Percentiles rank a stretch among this genome's conserved stretches.
Conservation (phyloP, 2,329 filamentous ascomycete genomes). For the Decorospora gaudefroyi region DNA sequence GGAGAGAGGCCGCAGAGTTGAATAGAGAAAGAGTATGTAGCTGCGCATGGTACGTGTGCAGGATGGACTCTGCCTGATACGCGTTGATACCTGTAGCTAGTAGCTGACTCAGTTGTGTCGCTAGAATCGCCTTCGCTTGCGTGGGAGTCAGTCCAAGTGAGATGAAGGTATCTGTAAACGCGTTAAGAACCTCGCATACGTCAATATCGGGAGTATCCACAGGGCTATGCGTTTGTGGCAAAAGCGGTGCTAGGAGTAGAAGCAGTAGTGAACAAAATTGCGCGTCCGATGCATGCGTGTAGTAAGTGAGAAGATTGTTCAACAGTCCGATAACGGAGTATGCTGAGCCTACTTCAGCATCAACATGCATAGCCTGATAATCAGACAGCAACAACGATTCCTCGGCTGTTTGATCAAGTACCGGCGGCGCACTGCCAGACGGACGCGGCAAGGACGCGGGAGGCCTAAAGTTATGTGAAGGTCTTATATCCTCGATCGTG, state of each 20-base stretch:
- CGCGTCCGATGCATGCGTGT: slow-evolving; percentile 50
- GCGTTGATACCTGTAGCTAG: slow-evolving; percentile 53
- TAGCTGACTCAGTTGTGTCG: slow-evolving; percentile 48
- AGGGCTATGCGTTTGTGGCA: slow-evolving; percentile 50
- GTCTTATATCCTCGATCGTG: slow-evolving; percentile 30
- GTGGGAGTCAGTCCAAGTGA: slow-evolving; percentile 45
- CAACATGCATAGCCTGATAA: slow-evolving; percentile 43
- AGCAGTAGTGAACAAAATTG: slow-evolving; percentile 56
- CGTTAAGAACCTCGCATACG: slow-evolving; percentile 39
- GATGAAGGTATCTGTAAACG: slow-evolving; percentile 49
- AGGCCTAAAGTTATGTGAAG: slow-evolving; percentile 30
- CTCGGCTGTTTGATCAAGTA: slow-evolving; percentile 32
- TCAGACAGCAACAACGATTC: slow-evolving; percentile 44
- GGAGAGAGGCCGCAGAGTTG: slow-evolving; percentile 61
- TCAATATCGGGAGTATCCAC: slow-evolving; percentile 35
- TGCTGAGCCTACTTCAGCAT: slow-evolving; percentile 42
- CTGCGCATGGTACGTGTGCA: slow-evolving; percentile 62
- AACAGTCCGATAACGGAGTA: slow-evolving; percentile 52
- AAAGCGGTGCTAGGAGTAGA: slow-evolving; percentile 52
- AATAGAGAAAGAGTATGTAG: slow-evolving; percentile 54
- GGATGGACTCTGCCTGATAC: slow-evolving; percentile 60
- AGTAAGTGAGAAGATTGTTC: slow-evolving; percentile 49
- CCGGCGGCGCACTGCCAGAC: slow-evolving; percentile 34
- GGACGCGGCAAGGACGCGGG: slow-evolving; percentile 20
- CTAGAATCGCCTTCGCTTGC: slow-evolving; percentile 50